Evolutionary conservation across 2,329 filamentous ascomycete genomes (phyloP).

Genomic region (Trichoderma sp.): DNA sequence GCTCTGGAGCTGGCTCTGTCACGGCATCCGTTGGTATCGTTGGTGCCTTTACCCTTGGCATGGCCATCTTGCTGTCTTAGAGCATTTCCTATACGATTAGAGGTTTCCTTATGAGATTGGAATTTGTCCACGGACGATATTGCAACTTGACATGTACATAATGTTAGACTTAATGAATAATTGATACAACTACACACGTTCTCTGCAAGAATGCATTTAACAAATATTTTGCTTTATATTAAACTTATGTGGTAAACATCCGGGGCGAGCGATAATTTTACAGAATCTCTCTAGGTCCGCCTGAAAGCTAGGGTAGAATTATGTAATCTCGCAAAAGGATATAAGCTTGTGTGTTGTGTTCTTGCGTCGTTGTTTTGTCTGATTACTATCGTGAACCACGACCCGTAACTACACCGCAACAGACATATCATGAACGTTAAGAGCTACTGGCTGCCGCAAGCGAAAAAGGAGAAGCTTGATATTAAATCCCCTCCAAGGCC

Average conservation of each 20-base stretch:
- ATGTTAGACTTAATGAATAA: slow-evolving; percentile 11
- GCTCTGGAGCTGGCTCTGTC: slow-evolving; percentile 20
- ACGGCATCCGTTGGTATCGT: slow-evolving; percentile 17
- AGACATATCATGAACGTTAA: background rate
- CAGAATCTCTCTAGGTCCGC: background rate
- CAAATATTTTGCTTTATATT: background rate
- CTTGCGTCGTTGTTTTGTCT: background rate
- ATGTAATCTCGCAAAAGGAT: background rate
- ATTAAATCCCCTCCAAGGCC: background rate
- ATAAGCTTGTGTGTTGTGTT: background rate
- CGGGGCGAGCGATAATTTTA: too few relatives aligned
- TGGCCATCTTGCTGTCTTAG: slow-evolving; percentile 23
- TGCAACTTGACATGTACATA: background rate
- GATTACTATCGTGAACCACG: background rate
- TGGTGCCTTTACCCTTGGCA: slow-evolving; percentile 18
- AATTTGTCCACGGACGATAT: background rate
- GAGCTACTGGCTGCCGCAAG: too few relatives aligned
- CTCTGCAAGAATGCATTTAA: background rate
- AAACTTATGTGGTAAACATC: background rate
- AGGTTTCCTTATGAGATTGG: background rate
- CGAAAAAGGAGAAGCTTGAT: background rate
- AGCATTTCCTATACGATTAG: background rate
- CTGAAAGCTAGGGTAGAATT: background rate
- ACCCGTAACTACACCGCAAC: background rate
- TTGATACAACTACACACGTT: background rate